These are phyloP conservation scores for Phialophora verrucosa DNA, from an alignment of 2,329 filamentous ascomycete genomes.

Conservation along the genomic window DNA sequence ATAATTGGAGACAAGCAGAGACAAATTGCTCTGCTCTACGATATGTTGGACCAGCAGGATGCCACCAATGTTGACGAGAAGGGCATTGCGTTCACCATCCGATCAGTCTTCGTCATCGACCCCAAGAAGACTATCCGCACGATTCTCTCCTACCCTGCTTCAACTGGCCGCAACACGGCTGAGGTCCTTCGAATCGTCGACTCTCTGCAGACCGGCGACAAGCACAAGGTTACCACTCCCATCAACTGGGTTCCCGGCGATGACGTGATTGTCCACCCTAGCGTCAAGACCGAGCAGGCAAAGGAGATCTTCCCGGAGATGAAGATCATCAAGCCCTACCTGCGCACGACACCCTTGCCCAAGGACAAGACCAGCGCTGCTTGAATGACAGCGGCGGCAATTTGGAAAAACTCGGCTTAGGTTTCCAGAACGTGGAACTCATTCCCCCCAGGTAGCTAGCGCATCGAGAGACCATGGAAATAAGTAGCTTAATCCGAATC, in stretches of 20 bases:
- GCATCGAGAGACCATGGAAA: constrained; percentile 4
- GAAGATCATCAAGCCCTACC: constrained; percentile 67
- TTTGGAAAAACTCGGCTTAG: not conserved
- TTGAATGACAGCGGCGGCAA: constrained; percentile 16
- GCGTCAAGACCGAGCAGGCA: constrained; percentile 63
- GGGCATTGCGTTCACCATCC: constrained; percentile 66
- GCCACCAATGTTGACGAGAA: constrained; percentile 53
- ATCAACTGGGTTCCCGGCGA: constrained; percentile 66
- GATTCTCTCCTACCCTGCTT: constrained; percentile 67
- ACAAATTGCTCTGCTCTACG: constrained; percentile 49
- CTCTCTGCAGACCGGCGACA: constrained; percentile 64
- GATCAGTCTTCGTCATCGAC: constrained; percentile 69
- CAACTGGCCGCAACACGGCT: constrained; percentile 63
- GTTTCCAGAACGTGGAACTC: not conserved
- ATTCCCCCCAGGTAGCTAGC: not conserved
- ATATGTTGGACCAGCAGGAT: constrained; percentile 51
- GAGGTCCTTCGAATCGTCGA: constrained; percentile 66
- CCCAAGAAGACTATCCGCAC: constrained; percentile 68
- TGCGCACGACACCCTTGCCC: constrained; percentile 64
- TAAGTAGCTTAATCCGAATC: not conserved
- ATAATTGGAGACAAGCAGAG: constrained; percentile 54
- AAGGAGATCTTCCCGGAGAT: constrained; percentile 65
- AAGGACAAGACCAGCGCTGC: constrained; percentile 61
- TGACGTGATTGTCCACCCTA: constrained; percentile 67
- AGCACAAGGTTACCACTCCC: constrained; percentile 64